These are phyloP conservation scores for Quercus suber DNA, from an alignment of 306 rosid genomes.

Conservation along the genomic window DNA sequence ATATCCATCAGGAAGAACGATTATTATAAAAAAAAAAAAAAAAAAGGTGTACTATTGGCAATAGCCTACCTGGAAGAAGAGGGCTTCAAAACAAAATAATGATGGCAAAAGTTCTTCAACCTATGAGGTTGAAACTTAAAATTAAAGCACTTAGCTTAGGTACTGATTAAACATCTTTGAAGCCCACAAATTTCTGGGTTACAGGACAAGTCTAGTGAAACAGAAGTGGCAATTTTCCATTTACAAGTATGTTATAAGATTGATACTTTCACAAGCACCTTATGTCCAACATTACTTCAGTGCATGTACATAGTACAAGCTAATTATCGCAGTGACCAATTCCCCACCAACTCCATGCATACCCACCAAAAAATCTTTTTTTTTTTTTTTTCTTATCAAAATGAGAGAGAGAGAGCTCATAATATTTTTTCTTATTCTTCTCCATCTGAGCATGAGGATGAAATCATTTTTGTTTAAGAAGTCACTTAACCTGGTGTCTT, in stretches of 20 bases:
- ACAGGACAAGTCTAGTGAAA: neutral
- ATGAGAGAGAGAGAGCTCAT: no score
- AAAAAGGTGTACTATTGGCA: neutral
- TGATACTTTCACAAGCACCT: neutral
- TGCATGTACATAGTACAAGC: no score
- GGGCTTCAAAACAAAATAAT: neutral
- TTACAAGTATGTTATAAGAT: neutral
- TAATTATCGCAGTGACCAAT: no score
- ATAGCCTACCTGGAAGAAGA: neutral
- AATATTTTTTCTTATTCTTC: no score
- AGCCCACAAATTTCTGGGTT: neutral
- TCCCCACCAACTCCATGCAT: no score
- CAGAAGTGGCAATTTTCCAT: neutral
- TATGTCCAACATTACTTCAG: neutral
- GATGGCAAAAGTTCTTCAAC: neutral
- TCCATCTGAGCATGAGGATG: no score
- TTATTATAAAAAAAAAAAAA: neutral
- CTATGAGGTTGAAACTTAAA: neutral
- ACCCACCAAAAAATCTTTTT: no score
- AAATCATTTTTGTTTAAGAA: no score
- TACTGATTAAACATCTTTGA: neutral
- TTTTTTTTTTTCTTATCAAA: no score
- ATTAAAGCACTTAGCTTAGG: neutral
- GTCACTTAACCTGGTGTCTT: no score
- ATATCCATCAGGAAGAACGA: neutral